Evolutionary conservation across 805 yeast genomes (phyloP).

Genomic region (Zygosaccharomyces pseudorouxii): DNA sequence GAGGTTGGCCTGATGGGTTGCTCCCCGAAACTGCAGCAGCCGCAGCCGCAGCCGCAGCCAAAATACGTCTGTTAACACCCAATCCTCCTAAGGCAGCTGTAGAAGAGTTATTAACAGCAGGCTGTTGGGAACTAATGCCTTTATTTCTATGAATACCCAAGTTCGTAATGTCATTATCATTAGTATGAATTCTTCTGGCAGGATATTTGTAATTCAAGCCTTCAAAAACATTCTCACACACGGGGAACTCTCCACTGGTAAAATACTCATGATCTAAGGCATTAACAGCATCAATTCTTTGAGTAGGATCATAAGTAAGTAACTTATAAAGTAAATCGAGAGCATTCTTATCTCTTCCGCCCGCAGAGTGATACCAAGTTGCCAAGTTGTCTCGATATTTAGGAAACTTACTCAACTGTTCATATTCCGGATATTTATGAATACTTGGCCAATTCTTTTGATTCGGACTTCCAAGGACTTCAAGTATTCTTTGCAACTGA

Average conservation of each 20-base stretch:
- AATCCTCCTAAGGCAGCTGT: slow-evolving; percentile 31
- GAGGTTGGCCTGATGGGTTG: slow-evolving; percentile 15
- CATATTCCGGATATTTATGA: slow-evolving; percentile 78
- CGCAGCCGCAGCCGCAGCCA: slow-evolving; percentile 39
- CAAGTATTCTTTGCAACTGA: slow-evolving; percentile 85
- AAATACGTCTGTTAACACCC: slow-evolving; percentile 34
- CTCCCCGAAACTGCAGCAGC: slow-evolving; percentile 36
- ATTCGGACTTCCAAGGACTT: slow-evolving; percentile 88
- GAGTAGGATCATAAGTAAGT: slow-evolving; percentile 78
- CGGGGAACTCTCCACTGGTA: slow-evolving; percentile 54
- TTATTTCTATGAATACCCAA: slow-evolving; percentile 23
- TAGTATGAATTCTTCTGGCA: slow-evolving; percentile 76
- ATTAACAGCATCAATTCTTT: slow-evolving; percentile 70
- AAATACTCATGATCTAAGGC: slow-evolving; percentile 79
- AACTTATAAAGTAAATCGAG: slow-evolving; percentile 58
- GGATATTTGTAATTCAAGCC: slow-evolving; percentile 75
- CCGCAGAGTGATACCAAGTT: slow-evolving; percentile 82
- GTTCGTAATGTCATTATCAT: slow-evolving; percentile 69
- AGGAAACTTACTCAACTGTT: slow-evolving; percentile 58
- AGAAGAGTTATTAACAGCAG: slow-evolving; percentile 19
- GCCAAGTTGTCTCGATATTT: slow-evolving; percentile 51
- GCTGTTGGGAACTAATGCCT: slow-evolving; percentile 19
- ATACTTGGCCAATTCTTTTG: slow-evolving; percentile 74
- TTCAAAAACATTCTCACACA: slow-evolving; percentile 73
- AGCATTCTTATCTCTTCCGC: slow-evolving; percentile 68